A percentile compares a stretch with the other conserved stretches of the same genome.
Evolutionary conservation across 2,329 filamentous ascomycete species (phyloP).

Genomic region (Claviceps sp.): DNA sequence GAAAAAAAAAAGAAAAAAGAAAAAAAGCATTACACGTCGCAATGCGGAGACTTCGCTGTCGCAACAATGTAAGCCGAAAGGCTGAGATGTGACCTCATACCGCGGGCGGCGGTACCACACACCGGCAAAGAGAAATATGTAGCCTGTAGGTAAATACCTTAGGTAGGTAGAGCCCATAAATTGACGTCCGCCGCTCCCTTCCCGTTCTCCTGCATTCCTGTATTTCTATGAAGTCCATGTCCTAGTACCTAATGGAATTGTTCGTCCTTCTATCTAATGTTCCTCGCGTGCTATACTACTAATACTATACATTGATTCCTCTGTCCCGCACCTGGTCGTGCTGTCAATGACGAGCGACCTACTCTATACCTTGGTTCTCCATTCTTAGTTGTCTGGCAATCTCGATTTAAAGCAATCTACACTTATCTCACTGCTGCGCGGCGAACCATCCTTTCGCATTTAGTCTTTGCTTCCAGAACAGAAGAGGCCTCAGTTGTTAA

Average conservation of each 20-base stretch:
- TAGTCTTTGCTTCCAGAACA: no score
- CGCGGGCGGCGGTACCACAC: not conserved
- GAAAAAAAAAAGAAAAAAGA: not conserved
- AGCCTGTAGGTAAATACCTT: no score
- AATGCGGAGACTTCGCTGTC: not conserved
- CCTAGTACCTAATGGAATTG: no score
- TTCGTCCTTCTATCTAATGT: no score
- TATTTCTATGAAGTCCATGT: no score
- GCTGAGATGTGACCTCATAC: not conserved
- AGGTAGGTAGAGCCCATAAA: not conserved
- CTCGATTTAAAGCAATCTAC: no score
- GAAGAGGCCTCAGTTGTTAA: no score
- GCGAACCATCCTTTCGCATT: no score
- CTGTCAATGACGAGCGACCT: not conserved
- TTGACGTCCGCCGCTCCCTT: not conserved
- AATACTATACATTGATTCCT: not conserved
- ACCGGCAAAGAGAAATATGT: not conserved
- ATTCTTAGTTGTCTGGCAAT: not conserved
- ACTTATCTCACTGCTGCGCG: no score
- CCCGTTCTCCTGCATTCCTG: not conserved
- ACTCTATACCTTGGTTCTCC: not conserved
- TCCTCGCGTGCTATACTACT: no score
- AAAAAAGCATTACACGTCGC: not conserved
- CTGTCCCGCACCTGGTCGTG: not conserved
- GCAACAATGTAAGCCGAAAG: not conserved